Evolutionary conservation across 371 early-diverging fungal genomes (phyloP).

Genomic region (Mortierella sp.): DNA sequence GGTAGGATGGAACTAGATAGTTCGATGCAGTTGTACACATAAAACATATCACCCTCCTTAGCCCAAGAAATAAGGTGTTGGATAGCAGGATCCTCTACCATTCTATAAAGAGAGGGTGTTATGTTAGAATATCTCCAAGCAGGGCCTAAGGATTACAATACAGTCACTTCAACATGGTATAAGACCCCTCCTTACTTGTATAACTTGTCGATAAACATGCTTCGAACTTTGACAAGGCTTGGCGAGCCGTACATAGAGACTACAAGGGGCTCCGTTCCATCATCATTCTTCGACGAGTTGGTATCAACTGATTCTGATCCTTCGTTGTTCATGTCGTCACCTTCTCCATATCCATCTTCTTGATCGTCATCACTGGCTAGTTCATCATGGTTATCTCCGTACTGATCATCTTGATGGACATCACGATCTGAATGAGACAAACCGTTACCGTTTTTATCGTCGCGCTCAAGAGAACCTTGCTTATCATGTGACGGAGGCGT

Average conservation of each 20-base stretch:
- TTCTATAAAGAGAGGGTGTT: conserved; percentile 25
- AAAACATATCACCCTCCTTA: conserved; percentile 74
- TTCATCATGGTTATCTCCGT: conserved; percentile 29
- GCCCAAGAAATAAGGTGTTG: conserved; percentile 66
- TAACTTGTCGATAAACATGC: conserved; percentile 59
- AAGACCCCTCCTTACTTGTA: conserved; percentile 56
- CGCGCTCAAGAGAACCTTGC: background rate
- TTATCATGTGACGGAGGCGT: conserved; percentile 4
- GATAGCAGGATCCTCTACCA: conserved; percentile 61
- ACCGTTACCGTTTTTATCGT: background rate
- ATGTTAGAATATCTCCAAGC: background rate
- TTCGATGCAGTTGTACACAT: conserved; percentile 78
- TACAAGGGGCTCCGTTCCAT: conserved; percentile 35
- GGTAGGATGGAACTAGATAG: conserved; percentile 81
- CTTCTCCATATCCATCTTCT: conserved; percentile 40
- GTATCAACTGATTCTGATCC: conserved; percentile 45
- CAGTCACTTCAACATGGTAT: background rate
- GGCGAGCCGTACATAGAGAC: conserved; percentile 53
- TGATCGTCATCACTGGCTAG: conserved; percentile 45
- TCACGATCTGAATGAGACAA: conserved; percentile 4
- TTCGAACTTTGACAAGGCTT: conserved; percentile 51
- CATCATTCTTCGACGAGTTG: conserved; percentile 54
- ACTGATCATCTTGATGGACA: background rate
- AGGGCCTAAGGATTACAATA: background rate
- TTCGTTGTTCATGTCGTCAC: conserved; percentile 40